Evolutionary conservation across 2,329 filamentous ascomycete genomes (phyloP).

Genomic region (Alternaria novae-zelandiae): DNA sequence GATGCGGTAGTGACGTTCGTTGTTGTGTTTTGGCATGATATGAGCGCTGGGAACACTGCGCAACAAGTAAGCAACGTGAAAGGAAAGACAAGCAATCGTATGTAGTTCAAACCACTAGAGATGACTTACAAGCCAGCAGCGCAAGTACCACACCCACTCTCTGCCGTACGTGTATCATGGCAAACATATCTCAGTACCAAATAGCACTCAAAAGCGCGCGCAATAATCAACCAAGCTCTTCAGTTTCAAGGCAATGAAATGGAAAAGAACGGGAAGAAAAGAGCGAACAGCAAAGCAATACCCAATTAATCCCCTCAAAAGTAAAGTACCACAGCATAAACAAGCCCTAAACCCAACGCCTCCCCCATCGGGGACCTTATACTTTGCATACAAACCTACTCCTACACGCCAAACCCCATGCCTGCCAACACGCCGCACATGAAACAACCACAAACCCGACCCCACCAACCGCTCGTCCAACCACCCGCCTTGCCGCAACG

Average conservation of each 20-base stretch:
- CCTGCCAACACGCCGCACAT: not conserved
- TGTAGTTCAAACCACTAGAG: not conserved
- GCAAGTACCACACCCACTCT: conserved; percentile 15
- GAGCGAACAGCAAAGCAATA: not conserved
- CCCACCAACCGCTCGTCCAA: not conserved
- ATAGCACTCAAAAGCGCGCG: not conserved
- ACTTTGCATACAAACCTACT: conserved; percentile 1
- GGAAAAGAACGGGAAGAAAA: not conserved
- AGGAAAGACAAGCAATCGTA: not conserved
- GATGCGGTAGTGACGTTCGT: conserved; percentile 28
- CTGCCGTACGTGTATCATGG: conserved; percentile 1
- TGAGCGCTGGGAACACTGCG: conserved; percentile 23
- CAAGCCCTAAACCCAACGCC: not conserved
- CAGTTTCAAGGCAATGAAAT: not conserved
- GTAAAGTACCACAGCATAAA: not conserved
- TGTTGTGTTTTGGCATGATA: conserved; percentile 21
- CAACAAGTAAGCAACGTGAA: not conserved
- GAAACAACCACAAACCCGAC: conserved; percentile 4
- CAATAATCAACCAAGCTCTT: not conserved
- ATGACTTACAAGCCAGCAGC: conserved; percentile 16
- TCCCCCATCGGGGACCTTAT: not conserved
- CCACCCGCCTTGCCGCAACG: not conserved
- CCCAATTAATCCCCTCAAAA: not conserved
- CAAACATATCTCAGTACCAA: not conserved
- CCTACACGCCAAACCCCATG: not conserved